Conservation (phyloP, 202 grass and related monocot species). For the Bolboschoenoplectus hybrid region DNA sequence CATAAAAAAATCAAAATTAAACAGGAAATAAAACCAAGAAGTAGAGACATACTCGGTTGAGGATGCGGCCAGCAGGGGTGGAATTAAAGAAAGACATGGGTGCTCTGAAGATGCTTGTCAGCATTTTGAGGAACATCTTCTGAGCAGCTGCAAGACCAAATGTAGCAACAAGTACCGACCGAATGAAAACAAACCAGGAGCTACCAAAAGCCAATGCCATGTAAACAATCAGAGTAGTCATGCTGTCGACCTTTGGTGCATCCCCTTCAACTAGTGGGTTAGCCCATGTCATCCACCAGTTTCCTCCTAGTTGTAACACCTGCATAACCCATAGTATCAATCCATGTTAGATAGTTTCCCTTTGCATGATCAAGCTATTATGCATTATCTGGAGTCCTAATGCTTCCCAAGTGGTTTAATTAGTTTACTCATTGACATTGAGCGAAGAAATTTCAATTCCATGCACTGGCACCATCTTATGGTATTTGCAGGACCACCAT, state of each 20-base stretch:
- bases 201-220: conserved; percentile 98
- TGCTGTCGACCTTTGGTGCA: conserved; percentile 70
- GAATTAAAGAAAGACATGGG: conserved; percentile 99
- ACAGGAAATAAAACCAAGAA: conserved; percentile 1
- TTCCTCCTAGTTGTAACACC: conserved; percentile 94
- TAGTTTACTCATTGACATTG: neutral
- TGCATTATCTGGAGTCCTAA: neutral
- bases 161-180: conserved; percentile 96
- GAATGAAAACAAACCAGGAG: conserved; percentile 94
- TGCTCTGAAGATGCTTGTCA: conserved; percentile 80
- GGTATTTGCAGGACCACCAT: neutral
- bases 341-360: neutral
- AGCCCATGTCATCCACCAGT: conserved; percentile 99
- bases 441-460: neutral
- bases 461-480: neutral
- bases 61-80: conserved; percentile 87
- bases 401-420: neutral
- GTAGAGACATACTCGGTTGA: conserved; percentile 74
- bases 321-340: conserved; percentile 18
- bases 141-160: conserved; percentile 97
- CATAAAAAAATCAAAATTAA: conserved; percentile 24
- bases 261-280: conserved; percentile 91
- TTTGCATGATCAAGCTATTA: conserved; percentile 8
- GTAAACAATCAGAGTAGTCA: conserved; percentile 89
- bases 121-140: conserved; percentile 92